These are phyloP conservation scores for Gymnopilus junonius DNA, from an alignment of 768 basidiomycete genomes.

Conservation along the genomic window DNA sequence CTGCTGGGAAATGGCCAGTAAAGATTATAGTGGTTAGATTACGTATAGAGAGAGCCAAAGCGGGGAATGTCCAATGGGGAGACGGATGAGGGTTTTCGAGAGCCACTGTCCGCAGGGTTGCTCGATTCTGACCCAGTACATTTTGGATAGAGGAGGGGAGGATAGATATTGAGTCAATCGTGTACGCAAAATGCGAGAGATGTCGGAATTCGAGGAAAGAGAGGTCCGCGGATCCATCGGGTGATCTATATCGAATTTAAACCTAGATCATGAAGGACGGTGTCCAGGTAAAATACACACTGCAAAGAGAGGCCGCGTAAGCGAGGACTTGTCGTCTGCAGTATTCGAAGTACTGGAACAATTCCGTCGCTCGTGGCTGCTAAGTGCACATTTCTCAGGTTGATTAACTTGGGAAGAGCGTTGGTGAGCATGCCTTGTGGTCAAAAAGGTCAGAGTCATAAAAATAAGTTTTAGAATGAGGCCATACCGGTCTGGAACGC, in stretches of 20 bases:
- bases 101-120: constrained; percentile 55
- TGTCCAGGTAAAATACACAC: constrained; percentile 34
- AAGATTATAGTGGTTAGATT: constrained; percentile 70
- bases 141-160: constrained; percentile 38
- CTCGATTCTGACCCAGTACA: constrained; percentile 58
- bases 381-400: constrained; percentile 63
- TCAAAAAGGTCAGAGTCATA: background rate
- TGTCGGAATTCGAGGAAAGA: constrained; percentile 54
- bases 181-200: constrained; percentile 62
- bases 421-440: constrained; percentile 68
- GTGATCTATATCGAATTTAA: constrained; percentile 34
- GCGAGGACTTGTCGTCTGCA: constrained; percentile 55
- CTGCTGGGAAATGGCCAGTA: constrained; percentile 55
- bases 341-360: constrained; percentile 51
- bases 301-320: constrained; percentile 60
- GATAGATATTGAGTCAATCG: constrained; percentile 40
- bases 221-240: constrained; percentile 48
- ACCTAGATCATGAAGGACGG: background rate
- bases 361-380: constrained; percentile 61
- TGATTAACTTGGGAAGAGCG: constrained; percentile 63
- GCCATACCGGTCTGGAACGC: constrained; percentile 66
- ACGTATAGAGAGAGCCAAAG: constrained; percentile 55
- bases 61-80: constrained; percentile 60
- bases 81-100: constrained; percentile 57
- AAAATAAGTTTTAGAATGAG: background rate